Evolutionary conservation across 495 filamentous ascomycete species (phyloP), one percentile per base, ranked within the genome.

Genomic region (Podospora pseudocomata): DNA sequence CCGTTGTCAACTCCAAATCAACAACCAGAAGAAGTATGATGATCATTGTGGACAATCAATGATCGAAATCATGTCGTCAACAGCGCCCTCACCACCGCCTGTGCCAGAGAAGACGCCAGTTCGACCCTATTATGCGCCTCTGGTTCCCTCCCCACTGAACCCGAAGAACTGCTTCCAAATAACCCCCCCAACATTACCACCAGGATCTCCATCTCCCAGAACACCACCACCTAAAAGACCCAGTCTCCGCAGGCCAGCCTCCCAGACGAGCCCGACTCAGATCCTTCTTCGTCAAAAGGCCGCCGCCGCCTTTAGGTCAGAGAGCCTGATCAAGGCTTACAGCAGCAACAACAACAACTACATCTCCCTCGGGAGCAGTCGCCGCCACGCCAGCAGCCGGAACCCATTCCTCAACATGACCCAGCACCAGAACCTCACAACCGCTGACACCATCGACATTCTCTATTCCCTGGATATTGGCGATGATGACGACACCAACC

Each of bases 211-310:
- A 13, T 60, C 15, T 18, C 57, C 15, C 4, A 13, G 11, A 4
- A 27, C 20, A 30, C 56, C 65, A 28, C 26, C n/a, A 4, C 16
- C 54, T 5, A 32, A 49, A 57, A 57, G 54, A 54, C 27, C 18
- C 13, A 65, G 5, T 28, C 6, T 27, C 4, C 57, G 18, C 18
- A 63, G 55, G 23, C 4, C 55, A 58, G 55, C 61, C 7, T 58
- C 4, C 59, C 68, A 60, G 19, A 20, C 60, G 18, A 20, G n/a
- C 55, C 55, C 55, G n/a, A 58, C 55, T 20, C n/a, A 19, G n/a
- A 58, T 58, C 11, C 55, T 58, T 4, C 55, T 58, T n/a, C 55
- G 55, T 5, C 55, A 58, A 26, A 58, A 58, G 23, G 55, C 55
- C 6, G 55, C n/a, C 18, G 55, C 55, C 4, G 55, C 55, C n/a